Conservation (phyloP, 78 protist genomes). For the Dictyostelium brefeldianum region DNA sequence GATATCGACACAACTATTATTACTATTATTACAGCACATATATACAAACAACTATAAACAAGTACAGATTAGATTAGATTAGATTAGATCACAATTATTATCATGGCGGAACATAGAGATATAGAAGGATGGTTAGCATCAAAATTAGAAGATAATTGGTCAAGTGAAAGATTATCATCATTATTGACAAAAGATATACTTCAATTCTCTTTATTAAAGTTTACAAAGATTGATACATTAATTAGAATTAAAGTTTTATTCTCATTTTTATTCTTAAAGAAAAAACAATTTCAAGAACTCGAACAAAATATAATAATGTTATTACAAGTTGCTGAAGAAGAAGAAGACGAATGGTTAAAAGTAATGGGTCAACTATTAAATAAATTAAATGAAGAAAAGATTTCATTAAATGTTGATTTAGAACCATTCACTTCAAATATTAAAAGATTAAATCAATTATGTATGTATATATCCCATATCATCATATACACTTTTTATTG, state of each 20-base stretch:
- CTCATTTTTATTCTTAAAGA: slow-evolving; percentile 55
- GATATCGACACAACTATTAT: no score
- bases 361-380: slow-evolving; percentile 44
- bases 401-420: slow-evolving; percentile 28
- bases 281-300: slow-evolving; percentile 58
- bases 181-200: slow-evolving; percentile 51
- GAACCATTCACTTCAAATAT: slow-evolving; percentile 32
- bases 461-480: slow-evolving; percentile 14
- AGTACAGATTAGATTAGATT: no score
- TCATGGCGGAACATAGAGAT: slow-evolving; percentile 55
- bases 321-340: slow-evolving; percentile 58
- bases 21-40: no score
- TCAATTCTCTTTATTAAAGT: slow-evolving; percentile 53
- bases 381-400: slow-evolving; percentile 38
- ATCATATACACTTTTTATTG: not conserved
- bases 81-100: not conserved
- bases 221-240: slow-evolving; percentile 59
- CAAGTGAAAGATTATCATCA: slow-evolving; percentile 37
- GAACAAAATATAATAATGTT: slow-evolving; percentile 49
- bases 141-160: slow-evolving; percentile 62
- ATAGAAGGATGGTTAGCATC: slow-evolving; percentile 75
- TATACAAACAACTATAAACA: no score
- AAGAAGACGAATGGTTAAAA: slow-evolving; percentile 69
- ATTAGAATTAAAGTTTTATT: slow-evolving; percentile 55
- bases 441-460: slow-evolving; percentile 24